Evolutionary conservation across 2,329 filamentous ascomycete genomes (phyloP), one percentile per base, ranked within the genome.

Genomic region (Xylaria sp.): DNA sequence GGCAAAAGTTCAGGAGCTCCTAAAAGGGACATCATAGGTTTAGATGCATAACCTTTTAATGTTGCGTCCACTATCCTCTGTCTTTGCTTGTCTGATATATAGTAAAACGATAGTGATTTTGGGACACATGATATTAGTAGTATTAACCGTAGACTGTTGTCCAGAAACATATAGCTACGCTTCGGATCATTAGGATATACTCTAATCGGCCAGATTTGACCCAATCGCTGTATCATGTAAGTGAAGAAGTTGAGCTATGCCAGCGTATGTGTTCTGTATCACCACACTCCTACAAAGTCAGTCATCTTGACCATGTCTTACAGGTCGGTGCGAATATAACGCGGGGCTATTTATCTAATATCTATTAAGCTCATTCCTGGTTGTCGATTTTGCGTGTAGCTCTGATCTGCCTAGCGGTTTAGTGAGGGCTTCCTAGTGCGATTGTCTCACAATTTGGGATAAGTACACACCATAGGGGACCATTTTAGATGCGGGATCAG

Each of bases 341-440:
- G 74, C 74, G 74, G 73, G 74, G 74, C 72, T 71, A 70, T 66
- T 59, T 53, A 68, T 57, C 69, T 31, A 23, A 59, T 59, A 65
- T 63, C 48, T 69, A 71, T 65, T 67, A 61, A 44, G n/a, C 36
- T 53, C 72, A 74, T 76, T 76, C 73, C 72, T 74, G 60, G 66
- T 65, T 68, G 61, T 65, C 69, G 67, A 71, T 72, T 60, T 38
- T 61, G 26, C 61, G 62, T 63, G 53, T 49, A 71, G 65, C 63
- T 62, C 65, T 66, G 66, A 63, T 67, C 67, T 65, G 44, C 59
- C 57, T 59, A 72, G 68, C 58, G 57, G 59, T 31, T 66, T 72
- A 67, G 65, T 38, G 62, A 71, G 54, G 26, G 51, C 54, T 68
- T 68, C 65, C 70, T 63, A 72, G 66, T 69, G 60, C 61, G 67